Base-by-base conservation (phyloP, 805 yeast genomes). In the Candida peoriensis region DNA sequence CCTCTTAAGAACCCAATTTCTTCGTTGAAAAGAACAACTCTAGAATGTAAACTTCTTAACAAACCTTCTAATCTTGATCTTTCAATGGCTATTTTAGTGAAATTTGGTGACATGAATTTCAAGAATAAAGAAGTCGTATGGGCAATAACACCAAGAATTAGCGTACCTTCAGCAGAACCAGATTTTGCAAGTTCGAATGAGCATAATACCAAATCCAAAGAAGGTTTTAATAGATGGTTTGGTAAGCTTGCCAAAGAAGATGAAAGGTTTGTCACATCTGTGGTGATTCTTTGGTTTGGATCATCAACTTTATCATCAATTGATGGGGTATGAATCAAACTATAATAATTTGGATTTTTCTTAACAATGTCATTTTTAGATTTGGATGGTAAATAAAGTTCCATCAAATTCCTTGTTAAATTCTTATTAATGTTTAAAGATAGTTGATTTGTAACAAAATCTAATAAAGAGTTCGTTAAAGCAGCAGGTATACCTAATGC, bases 1-100 rank as follows among this genome's bases (percentile, higher is more conserved):
- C 96, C 96, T 41, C 81, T 73, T 34, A 86, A 70, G 33, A 89
- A 64, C 0, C 96, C 97, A 47, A 89, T 79, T 54, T 89, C 96
- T 61, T 89, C 97, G 48, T 73, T 76, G 54, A 80, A 83, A 30
- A 75, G 64, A 19, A 86, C 86, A 13, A 89, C 66, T 53, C 87
- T 81, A 2, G 95, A 78, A 60, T 89, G 97, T 18, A 81, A 71
- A 13, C 82, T 73, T 46, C 95, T 76, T 48, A 87, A 81, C 52
- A 81, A 80, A 41, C 95, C 94, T 57, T 89, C 97, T 34, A 87
- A 66, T 30, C 76, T 72, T 13, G 95, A 88, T 50, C 78, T 78
- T 38, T 77, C 78, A 33, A 84, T 70, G 2, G 93, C 82, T 31
- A 85, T 65, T 52, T 73, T 81, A 12, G 95, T 89, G 53, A 89